Evolutionary conservation across 257 asterid genomes (phyloP), one percentile per base, ranked within the genome.

Genomic region (Solanum pimpinellifolium): DNA sequence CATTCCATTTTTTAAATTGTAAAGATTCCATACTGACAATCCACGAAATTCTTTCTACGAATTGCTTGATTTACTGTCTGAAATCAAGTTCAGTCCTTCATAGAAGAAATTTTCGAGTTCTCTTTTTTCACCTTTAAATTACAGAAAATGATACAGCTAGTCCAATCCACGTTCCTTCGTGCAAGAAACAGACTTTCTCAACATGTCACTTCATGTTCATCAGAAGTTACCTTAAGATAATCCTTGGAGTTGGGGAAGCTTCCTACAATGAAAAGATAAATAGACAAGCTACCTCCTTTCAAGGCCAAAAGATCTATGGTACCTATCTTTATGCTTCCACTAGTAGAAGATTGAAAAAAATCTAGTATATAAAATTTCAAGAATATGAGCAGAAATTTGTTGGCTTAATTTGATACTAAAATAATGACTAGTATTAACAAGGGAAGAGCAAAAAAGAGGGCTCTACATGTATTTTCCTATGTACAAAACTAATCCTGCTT

Each of bases 391-490:
- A 37, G 39, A 37, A 37, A 37, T 37, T 6, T 77, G 41, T 77
- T 77, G 62, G 39, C 66, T 7, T 25, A 20, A 78, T 80, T 25
- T 80, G 68, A 80, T 49, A 49, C 21, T 29, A 16, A 15, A 80
- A 76, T 15, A 74, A 20, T 29, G 56, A 31, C 46, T 8, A 74
- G 60, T 84, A 77, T 84, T 90, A 94, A 90, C 98, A 95, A 14
- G 99, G 99, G 89, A 97, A 96, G 73, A 95, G 93, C 94, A 94
- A 91, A 91, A 97, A 95, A 39, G 96, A 90, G 3, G 97, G 94
- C 11, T 97, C 96, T 47, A 96, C 92, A 12, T 88, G 87, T 83
- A 97, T 92, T 81, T 90, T 97, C 88, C 96, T 93, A 85, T 89
- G 87, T 70, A 90, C 96, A 94, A 94, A 92, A 84, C 91, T 90